Percentiles rank a stretch among this genome's conserved stretches.
These are phyloP conservation scores for Colletotrichum phormii DNA, from an alignment of 2,329 filamentous ascomycete genomes.

Conservation along the genomic window DNA sequence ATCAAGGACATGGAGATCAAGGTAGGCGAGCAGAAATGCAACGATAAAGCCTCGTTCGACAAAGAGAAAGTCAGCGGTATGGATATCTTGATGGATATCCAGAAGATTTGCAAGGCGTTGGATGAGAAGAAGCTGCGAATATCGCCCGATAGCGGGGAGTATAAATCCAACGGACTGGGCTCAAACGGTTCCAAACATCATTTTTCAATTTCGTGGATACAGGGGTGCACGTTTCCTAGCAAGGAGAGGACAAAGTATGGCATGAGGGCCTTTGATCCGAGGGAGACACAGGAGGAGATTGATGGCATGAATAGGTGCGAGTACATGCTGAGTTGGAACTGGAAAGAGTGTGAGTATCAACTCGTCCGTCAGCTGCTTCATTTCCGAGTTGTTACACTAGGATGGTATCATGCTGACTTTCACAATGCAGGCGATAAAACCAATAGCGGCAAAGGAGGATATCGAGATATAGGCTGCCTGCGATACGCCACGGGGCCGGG, in stretches of 20 bases:
- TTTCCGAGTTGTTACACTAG: not conserved
- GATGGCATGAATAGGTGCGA: not conserved
- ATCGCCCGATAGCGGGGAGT: not conserved
- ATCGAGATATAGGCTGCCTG: not conserved
- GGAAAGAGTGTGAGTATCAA: constrained; percentile 5
- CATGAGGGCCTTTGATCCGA: not conserved
- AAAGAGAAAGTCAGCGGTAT: not conserved
- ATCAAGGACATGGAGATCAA: not conserved
- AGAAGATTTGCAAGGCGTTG: not conserved
- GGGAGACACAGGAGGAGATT: not conserved
- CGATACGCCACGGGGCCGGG: not conserved
- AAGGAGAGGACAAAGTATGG: not conserved
- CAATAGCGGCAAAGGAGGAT: not conserved
- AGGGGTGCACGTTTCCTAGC: not conserved
- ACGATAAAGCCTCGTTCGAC: not conserved
- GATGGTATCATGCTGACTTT: not conserved
- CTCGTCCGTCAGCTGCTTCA: not conserved
- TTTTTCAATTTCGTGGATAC: not conserved
- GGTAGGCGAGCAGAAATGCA: not conserved
- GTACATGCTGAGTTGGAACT: not conserved
- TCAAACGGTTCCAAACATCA: not conserved
- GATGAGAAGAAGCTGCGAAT: not conserved
- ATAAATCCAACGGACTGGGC: not conserved
- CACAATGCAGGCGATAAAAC: not conserved
- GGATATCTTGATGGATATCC: not conserved